Conservation (phyloP, 2,329 filamentous ascomycete genomes). For the Cladosporium sp. region DNA sequence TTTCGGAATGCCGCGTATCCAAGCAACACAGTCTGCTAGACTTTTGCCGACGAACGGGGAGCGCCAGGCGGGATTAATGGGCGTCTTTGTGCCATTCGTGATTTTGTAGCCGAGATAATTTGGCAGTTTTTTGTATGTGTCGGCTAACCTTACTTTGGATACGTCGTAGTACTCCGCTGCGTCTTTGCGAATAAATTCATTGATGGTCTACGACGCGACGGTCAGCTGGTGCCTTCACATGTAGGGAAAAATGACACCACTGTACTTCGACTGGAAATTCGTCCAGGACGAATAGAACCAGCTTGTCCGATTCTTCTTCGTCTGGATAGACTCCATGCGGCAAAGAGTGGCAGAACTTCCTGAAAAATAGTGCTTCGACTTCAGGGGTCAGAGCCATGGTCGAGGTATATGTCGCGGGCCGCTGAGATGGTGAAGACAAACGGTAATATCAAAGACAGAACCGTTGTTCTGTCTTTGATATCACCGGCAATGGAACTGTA, state of each 20-base stretch:
- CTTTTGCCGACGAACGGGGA: background rate
- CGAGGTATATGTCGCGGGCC: background rate
- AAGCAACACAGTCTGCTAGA: background rate
- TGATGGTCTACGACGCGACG: background rate
- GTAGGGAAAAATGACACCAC: too few relatives aligned
- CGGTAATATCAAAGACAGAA: too few relatives aligned
- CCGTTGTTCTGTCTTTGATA: too few relatives aligned
- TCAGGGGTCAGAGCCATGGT: background rate
- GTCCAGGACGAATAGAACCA: background rate
- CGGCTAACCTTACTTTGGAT: background rate
- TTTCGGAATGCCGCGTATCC: background rate
- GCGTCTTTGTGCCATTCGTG: background rate
- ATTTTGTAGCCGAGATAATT: background rate
- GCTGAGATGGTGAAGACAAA: too few relatives aligned
- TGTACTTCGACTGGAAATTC: background rate
- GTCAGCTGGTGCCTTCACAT: background rate
- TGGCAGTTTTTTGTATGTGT: background rate
- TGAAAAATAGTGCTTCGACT: background rate
- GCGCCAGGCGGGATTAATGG: background rate
- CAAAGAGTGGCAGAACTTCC: background rate
- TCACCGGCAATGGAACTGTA: too few relatives aligned
- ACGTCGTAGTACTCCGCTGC: background rate
- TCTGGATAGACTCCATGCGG: background rate
- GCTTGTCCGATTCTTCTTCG: background rate
- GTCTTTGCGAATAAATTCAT: background rate